A percentile compares a stretch with the other conserved stretches of the same genome.
Conservation (phyloP, 768 basidiomycete species). For the Trametes gibbosa region DNA sequence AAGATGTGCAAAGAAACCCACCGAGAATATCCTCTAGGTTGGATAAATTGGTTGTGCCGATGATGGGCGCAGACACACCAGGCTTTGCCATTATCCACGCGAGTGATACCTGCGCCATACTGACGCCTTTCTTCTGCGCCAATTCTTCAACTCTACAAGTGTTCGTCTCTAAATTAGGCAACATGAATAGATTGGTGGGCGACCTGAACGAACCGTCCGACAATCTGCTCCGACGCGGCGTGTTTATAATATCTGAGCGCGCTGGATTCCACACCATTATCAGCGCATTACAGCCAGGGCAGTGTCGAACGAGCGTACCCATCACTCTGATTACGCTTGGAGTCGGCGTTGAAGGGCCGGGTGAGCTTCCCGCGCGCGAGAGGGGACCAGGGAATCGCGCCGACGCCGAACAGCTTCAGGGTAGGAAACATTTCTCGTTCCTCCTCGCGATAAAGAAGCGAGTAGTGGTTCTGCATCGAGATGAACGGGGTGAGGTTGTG, state of each 20-base stretch:
- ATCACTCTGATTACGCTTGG: constrained; percentile 27
- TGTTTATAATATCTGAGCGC: constrained; percentile 9
- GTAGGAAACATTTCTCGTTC: constrained; percentile 58
- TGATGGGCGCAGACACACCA: constrained; percentile 39
- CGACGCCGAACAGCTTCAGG: constrained; percentile 38
- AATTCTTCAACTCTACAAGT: constrained; percentile 35
- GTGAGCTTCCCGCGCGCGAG: constrained; percentile 36
- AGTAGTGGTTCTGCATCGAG: constrained; percentile 64
- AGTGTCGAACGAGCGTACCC: constrained; percentile 8
- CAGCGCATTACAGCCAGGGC: neutral
- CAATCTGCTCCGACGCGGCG: constrained; percentile 6
- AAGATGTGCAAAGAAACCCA: neutral
- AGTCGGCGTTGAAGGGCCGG: constrained; percentile 27
- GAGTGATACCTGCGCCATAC: constrained; percentile 41
- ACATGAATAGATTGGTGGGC: neutral
- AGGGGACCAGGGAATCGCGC: constrained; percentile 40
- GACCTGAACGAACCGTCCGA: constrained; percentile 10
- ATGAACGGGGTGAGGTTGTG: constrained; percentile 51
- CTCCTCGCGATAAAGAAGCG: constrained; percentile 57
- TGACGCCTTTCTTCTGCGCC: constrained; percentile 37
- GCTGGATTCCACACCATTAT: too few species aligned
- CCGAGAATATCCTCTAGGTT: constrained; percentile 38
- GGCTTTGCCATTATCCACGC: constrained; percentile 36
- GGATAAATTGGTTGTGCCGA: constrained; percentile 37
- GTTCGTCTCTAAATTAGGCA: neutral